phyloP scores from a whole-genome alignment of 805 yeast genomes.

The Pichia nanzhaoensis region DNA sequence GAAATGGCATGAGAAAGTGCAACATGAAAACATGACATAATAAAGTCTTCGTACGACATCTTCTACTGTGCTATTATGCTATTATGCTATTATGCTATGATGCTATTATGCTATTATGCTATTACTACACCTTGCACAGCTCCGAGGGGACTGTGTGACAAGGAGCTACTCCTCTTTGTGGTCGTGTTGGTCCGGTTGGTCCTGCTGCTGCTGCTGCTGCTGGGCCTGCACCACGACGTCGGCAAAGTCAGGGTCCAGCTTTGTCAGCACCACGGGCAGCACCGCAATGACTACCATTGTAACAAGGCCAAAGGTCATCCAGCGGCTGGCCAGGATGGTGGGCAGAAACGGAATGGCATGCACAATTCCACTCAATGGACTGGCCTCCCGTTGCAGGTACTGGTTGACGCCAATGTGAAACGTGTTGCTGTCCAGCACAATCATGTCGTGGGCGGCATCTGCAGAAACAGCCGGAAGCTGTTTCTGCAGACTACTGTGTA shows the following conservation, averaged over 20 bases:
- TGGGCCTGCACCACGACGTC: slow-evolving; percentile 20
- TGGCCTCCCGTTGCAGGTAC: slow-evolving; percentile 1
- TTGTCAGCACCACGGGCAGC: slow-evolving; percentile 21
- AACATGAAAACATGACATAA: too few species aligned
- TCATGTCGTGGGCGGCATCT: background rate
- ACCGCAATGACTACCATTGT: background rate
- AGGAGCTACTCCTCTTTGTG: background rate
- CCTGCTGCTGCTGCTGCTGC: slow-evolving; percentile 7
- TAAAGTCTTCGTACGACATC: too few species aligned
- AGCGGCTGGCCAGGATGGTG: background rate
- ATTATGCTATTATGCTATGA: too few species aligned
- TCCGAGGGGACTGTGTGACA: too few species aligned
- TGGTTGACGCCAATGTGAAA: background rate
- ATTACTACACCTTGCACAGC: too few species aligned
- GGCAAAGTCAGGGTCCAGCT: slow-evolving; percentile 25
- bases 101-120: too few species aligned
- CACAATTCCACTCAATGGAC: background rate
- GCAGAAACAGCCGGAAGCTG: background rate
- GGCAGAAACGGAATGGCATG: slow-evolving; percentile 2
- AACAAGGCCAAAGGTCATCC: background rate
- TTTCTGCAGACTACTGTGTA: background rate
- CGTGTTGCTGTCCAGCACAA: background rate
- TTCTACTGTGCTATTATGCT: too few species aligned
- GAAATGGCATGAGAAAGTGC: too few species aligned
- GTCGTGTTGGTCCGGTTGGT: background rate